Percentiles rank a stretch among this genome's conserved stretches.
Conservation (phyloP, 495 filamentous ascomycete genomes). For the Hyaloscypha bicolor region DNA sequence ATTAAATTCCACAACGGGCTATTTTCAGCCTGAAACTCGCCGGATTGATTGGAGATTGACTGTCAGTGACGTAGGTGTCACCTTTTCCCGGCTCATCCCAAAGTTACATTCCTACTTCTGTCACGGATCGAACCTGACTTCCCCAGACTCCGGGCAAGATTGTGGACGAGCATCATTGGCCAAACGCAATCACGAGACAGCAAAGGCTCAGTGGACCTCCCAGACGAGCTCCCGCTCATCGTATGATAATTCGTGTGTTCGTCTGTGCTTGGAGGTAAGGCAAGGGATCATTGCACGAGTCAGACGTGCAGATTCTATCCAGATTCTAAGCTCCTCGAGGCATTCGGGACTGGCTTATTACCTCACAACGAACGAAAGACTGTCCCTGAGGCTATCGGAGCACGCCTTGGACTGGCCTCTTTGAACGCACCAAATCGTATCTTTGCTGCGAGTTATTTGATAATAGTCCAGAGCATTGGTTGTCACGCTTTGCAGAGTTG, state of each 20-base stretch:
- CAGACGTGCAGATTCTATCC: conserved; percentile 1
- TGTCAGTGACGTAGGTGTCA: conserved; percentile 8
- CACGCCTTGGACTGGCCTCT: conserved; percentile 17
- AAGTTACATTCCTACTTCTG: background rate
- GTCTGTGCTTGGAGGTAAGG: background rate
- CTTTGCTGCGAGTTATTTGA: conserved; percentile 2
- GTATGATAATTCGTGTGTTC: background rate
- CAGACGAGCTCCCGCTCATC: conserved; percentile 1
- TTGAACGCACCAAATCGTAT: background rate
- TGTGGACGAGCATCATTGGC: conserved; percentile 9
- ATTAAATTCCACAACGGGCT: background rate
- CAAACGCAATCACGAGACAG: conserved; percentile 17
- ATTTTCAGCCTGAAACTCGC: background rate
- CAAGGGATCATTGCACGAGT: conserved; percentile 14
- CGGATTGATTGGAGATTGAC: background rate
- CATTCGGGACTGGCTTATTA: conserved; percentile 3
- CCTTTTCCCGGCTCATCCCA: background rate
- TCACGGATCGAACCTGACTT: background rate
- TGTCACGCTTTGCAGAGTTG: background rate
- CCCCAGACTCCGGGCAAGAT: background rate
- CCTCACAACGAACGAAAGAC: conserved; percentile 21
- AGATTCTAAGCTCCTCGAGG: background rate
- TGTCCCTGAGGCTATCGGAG: background rate
- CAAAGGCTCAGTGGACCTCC: background rate
- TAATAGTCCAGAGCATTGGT: background rate